Evolutionary conservation across 192 early-diverging fungal genomes (phyloP), one percentile per base, ranked within the genome.

Genomic region (Coemansia sp.): DNA sequence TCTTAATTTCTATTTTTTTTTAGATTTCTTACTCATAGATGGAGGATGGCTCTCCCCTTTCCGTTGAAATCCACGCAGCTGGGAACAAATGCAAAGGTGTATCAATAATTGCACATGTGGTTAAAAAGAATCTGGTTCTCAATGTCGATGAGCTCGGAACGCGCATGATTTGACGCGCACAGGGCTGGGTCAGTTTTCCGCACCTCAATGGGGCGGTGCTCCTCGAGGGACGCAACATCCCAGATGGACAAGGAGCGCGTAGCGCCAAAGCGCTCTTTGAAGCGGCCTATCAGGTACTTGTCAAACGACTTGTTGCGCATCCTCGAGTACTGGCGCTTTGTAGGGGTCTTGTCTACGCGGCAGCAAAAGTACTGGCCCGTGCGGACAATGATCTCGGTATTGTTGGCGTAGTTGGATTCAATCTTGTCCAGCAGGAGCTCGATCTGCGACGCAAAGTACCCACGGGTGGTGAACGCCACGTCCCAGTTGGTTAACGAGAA

Each of bases 401-500:
- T 21, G 21, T 60, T 60, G 30, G 66, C 35, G 23, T 83, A 85
- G 4, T 55, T 57, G 9, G 36, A 12, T 7, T 69, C 69, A 26
- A 85, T 69, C 3, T 58, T 59, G 2, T 49, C 51, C 20, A 79
- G 67, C 3, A 85, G 48, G 2, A 34, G 53, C 15, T 63, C n/a
- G 2, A 85, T 23, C 14, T 71, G 62, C 0, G 34, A 10, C 7
- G 62, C 18, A 56, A 68, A 85, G 6, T 67, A 53, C 1, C 21
- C 62, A 12, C 69, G 63, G 8, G 67, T 60, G 55, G 67, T 39
- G 55, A 72, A 83, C 1, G 84, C 77, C 0, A 68, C 63, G 45
- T 85, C 84, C 84, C 84, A 85, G 41, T 85, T 85, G 1, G 67
- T 76, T 11, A 85, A 62, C 14, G 76, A 76, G 20, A 85, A 43